These are phyloP conservation scores for Cystobasidium onofrii DNA, from an alignment of 768 basidiomycete genomes.

Conservation along the genomic window DNA sequence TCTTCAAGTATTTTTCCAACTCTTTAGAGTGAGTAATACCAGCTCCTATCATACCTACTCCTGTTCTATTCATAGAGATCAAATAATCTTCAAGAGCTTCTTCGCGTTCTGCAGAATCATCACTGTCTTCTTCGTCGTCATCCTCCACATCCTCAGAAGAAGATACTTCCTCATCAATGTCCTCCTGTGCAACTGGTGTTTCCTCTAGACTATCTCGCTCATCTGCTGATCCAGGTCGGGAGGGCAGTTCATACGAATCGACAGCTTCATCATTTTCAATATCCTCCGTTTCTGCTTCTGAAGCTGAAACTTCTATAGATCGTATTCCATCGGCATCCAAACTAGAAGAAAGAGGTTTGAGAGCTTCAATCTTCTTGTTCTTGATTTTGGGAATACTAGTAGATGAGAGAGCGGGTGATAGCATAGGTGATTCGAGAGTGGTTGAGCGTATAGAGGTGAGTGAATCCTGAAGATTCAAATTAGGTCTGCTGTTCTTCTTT, in stretches of 20 bases:
- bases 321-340: not conserved
- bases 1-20: conserved; percentile 86
- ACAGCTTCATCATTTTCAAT: conserved; percentile 33
- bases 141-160: conserved; percentile 16
- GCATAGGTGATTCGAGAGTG: not conserved
- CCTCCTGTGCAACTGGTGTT: not conserved
- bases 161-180: not conserved
- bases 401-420: not conserved
- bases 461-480: not conserved
- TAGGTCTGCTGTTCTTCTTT: not conserved
- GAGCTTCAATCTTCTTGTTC: not conserved
- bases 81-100: conserved; percentile 46
- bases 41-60: conserved; percentile 73
- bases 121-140: not conserved
- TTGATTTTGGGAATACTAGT: not conserved
- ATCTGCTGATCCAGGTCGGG: not conserved
- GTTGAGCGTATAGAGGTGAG: not conserved
- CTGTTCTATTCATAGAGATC: conserved; percentile 48
- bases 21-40: conserved; percentile 70
- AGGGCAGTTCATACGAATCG: conserved; percentile 25
- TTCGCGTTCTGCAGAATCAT: conserved; percentile 6
- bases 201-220: conserved; percentile 33
- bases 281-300: not conserved
- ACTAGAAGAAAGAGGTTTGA: not conserved
- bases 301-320: not conserved